These are phyloP conservation scores for Sarocladiaceae sp. DNA, from an alignment of 2,329 filamentous ascomycete species.

Conservation along the genomic window DNA sequence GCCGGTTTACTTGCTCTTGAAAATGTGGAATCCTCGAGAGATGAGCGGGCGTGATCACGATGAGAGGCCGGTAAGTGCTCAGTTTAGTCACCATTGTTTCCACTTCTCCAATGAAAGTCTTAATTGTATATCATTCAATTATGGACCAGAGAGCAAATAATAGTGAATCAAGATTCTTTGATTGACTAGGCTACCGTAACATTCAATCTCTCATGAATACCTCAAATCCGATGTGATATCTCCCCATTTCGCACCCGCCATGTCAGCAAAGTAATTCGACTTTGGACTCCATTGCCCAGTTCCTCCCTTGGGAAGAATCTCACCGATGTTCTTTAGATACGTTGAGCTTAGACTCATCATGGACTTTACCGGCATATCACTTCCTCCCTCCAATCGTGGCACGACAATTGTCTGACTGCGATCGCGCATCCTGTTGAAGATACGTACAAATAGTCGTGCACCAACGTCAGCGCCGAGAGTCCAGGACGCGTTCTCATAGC, in stretches of 20 bases:
- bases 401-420: conserved; percentile 36
- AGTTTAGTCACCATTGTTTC: too few relatives aligned
- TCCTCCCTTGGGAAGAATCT: conserved; percentile 42
- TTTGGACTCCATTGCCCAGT: conserved; percentile 27
- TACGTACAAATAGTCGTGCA: conserved; percentile 41
- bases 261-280: conserved; percentile 23
- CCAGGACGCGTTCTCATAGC: conserved; percentile 59
- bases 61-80: too few relatives aligned
- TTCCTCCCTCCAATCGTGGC: conserved; percentile 33
- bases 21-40: too few relatives aligned
- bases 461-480: conserved; percentile 57
- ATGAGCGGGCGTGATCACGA: too few relatives aligned
- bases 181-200: too few relatives aligned
- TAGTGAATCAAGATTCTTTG: too few relatives aligned
- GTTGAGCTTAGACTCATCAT: conserved; percentile 44
- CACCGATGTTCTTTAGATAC: conserved; percentile 40
- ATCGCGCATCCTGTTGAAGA: conserved; percentile 46
- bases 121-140: too few relatives aligned
- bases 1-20: too few relatives aligned
- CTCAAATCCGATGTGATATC: conserved; percentile 21
- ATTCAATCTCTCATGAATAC: conserved; percentile 6
- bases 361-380: conserved; percentile 31
- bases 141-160: too few relatives aligned
- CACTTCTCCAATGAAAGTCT: too few relatives aligned
- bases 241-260: conserved; percentile 25